Percentiles rank a stretch among this genome's conserved stretches.
Evolutionary conservation across 2,329 filamentous ascomycete species (phyloP).

Genomic region (Colletotrichum magnum): DNA sequence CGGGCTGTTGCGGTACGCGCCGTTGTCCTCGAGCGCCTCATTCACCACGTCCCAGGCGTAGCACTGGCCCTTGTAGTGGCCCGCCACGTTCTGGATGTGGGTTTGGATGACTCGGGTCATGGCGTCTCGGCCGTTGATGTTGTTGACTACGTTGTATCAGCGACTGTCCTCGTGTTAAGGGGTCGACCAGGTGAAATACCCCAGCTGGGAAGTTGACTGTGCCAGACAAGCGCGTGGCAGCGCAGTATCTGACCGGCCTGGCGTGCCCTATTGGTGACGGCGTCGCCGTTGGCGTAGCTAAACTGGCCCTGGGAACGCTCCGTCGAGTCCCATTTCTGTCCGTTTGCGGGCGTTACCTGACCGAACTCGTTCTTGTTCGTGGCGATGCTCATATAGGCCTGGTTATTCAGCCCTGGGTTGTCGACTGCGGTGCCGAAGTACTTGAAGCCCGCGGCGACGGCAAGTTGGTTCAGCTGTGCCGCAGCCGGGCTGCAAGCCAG

Average conservation of each 20-base stretch:
- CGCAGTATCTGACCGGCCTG: conserved; percentile 50
- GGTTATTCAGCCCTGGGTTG: conserved; percentile 13
- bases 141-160: conserved; percentile 57
- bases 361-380: conserved; percentile 74
- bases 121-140: conserved; percentile 65
- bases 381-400: conserved; percentile 65
- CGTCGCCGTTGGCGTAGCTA: conserved; percentile 70
- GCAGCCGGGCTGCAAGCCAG: background rate
- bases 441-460: conserved; percentile 30
- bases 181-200: background rate
- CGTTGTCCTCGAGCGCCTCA: conserved; percentile 60
- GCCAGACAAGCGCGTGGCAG: conserved; percentile 63
- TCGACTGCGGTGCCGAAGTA: conserved; percentile 40
- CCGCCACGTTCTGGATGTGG: conserved; percentile 62
- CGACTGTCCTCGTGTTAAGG: too few species aligned
- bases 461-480: conserved; percentile 33
- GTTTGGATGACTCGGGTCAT: conserved; percentile 59
- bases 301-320: conserved; percentile 71
- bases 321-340: conserved; percentile 71
- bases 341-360: conserved; percentile 75
- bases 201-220: conserved; percentile 58
- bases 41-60: conserved; percentile 67
- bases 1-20: conserved; percentile 50
- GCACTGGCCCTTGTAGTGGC: conserved; percentile 60
- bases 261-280: conserved; percentile 60